A percentile compares a stretch with the other conserved stretches of the same genome.
Evolutionary conservation across 2,329 filamentous ascomycete genomes (phyloP).

Genomic region (Talaromyces albobiverticillius): DNA sequence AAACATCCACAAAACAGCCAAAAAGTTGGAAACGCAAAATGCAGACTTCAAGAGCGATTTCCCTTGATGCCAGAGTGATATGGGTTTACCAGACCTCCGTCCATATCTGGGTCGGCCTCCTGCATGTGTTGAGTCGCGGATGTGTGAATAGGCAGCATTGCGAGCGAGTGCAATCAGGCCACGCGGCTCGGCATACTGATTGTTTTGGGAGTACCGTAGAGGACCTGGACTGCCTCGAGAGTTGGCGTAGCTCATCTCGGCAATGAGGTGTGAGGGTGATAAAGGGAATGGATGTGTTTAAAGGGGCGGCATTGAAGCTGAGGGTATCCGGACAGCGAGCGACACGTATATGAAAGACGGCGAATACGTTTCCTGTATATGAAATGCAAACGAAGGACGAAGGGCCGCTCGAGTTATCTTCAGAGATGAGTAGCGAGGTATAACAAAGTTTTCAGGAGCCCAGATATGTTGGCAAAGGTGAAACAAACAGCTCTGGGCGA

Average conservation of each 20-base stretch:
- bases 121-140: constrained; percentile 22
- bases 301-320: constrained; percentile 5
- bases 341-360: not conserved
- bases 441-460: not conserved
- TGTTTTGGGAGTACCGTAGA: constrained; percentile 24
- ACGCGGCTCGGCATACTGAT: constrained; percentile 12
- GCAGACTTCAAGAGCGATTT: constrained; percentile 18
- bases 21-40: constrained; percentile 56
- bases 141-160: constrained; percentile 20
- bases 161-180: constrained; percentile 16
- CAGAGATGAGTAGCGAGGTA: not conserved
- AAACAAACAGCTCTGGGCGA: not conserved
- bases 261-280: not conserved
- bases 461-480: not conserved
- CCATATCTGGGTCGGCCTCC: constrained; percentile 12
- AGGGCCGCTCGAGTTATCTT: no score
- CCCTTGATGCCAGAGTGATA: constrained; percentile 19
- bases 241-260: constrained; percentile 34
- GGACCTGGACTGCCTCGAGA: constrained; percentile 24
- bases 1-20: constrained; percentile 72
- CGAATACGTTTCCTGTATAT: not conserved
- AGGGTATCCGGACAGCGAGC: not conserved
- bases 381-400: not conserved
- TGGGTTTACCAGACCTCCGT: constrained; percentile 11
- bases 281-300: not conserved